A percentile compares a stretch with the other conserved stretches of the same genome.
Evolutionary conservation across 2,329 filamentous ascomycete species (phyloP).

Genomic region (Trichoderma breve): DNA sequence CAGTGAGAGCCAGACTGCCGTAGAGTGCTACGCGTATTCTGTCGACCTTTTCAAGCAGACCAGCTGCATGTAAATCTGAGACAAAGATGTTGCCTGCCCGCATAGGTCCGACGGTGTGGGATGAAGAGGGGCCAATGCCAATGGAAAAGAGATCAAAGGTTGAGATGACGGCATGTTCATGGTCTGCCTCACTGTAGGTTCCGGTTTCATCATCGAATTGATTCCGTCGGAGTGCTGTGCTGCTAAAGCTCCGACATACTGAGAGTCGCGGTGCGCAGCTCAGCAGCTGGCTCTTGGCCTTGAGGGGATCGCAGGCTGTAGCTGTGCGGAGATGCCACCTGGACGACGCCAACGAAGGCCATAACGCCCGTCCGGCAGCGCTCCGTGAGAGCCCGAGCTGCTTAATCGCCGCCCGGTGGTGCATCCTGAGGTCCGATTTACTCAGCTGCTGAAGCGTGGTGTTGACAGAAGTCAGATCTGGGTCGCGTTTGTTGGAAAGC

Average conservation of each 20-base stretch:
- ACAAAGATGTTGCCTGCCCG: conserved; percentile 15
- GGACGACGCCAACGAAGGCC: not conserved
- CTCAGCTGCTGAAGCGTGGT: not conserved
- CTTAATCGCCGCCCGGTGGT: not conserved
- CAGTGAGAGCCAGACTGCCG: conserved; percentile 13
- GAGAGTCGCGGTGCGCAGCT: not conserved
- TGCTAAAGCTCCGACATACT: not conserved
- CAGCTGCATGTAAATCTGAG: not conserved
- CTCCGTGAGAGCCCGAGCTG: conserved; percentile 5
- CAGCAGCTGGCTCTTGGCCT: not conserved
- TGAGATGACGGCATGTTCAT: conserved; percentile 13
- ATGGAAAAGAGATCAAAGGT: conserved; percentile 17
- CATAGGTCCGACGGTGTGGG: conserved; percentile 12
- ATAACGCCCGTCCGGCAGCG: not conserved
- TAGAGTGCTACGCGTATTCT: conserved; percentile 8
- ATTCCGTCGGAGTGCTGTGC: not conserved
- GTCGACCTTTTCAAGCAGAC: conserved; percentile 7
- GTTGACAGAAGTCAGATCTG: not conserved
- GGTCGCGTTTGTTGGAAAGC: conserved; percentile 4
- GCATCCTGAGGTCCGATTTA: conserved; percentile 3
- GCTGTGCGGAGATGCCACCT: not conserved
- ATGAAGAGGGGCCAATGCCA: conserved; percentile 13
- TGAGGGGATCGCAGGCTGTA: not conserved
- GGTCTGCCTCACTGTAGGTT: conserved; percentile 10
- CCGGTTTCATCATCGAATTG: conserved; percentile 4